phyloP scores from a whole-genome alignment of 2,329 filamentous ascomycete species.

The Epichloe glyceriae region DNA sequence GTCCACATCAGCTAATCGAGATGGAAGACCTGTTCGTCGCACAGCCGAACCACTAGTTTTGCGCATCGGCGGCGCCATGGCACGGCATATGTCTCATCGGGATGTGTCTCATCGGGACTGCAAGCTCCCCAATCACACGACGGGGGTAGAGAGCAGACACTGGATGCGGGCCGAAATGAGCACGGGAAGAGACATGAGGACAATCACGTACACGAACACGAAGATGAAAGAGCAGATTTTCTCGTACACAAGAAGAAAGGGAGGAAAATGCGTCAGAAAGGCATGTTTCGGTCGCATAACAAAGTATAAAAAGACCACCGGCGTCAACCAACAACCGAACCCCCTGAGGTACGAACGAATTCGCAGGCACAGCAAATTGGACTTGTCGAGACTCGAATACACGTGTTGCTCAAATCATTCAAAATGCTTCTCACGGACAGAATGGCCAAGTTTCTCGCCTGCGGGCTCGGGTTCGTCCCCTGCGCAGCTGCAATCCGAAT shows the following conservation, averaged over 20 bases:
- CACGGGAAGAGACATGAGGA: not conserved
- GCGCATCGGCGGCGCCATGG: not conserved
- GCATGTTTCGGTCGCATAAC: no score
- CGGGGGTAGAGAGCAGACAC: not conserved
- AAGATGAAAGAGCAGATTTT: not conserved
- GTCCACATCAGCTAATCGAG: not conserved
- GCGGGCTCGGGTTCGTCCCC: not conserved
- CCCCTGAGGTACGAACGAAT: no score
- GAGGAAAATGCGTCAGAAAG: no score
- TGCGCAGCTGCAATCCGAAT: not conserved
- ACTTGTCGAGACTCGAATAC: no score
- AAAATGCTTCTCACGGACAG: not conserved
- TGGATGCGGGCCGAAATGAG: not conserved
- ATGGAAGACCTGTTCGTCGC: not conserved
- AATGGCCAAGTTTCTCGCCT: not conserved
- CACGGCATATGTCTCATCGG: not conserved
- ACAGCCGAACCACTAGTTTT: not conserved
- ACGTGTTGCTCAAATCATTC: not conserved
- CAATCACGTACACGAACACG: not conserved
- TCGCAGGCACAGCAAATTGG: no score
- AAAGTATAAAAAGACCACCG: no score
- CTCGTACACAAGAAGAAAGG: not conserved
- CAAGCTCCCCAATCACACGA: not conserved
- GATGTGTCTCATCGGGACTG: not conserved
- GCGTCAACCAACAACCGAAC: no score